These are phyloP conservation scores for Seminavis robusta DNA, from an alignment of 108 stramenopile species.

Conservation along the genomic window DNA sequence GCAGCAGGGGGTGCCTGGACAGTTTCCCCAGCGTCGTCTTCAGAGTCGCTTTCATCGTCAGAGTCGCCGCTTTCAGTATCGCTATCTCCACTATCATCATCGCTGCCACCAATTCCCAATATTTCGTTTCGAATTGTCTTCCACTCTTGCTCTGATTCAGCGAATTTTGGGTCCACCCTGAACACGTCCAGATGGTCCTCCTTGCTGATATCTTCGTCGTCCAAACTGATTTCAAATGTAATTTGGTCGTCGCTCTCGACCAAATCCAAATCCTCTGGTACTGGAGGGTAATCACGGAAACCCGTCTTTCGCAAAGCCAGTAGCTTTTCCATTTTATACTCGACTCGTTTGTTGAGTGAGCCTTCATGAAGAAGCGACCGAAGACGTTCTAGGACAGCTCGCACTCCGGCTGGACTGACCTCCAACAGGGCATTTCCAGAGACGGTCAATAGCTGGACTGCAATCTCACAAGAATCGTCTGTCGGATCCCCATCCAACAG, in stretches of 20 bases:
- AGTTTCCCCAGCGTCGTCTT: constrained; percentile 37
- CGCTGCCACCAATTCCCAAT: constrained; percentile 71
- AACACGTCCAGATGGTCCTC: constrained; percentile 90
- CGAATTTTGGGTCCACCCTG: constrained; percentile 68
- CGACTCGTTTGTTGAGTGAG: constrained; percentile 77
- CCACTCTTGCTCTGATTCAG: constrained; percentile 91
- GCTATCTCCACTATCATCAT: constrained; percentile 47
- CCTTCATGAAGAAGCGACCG: constrained; percentile 95
- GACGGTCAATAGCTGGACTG: constrained; percentile 87
- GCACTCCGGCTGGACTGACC: constrained; percentile 89
- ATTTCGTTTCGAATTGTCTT: constrained; percentile 84
- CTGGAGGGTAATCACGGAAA: constrained; percentile 81
- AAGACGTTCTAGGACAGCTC: constrained; percentile 93
- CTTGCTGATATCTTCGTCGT: constrained; percentile 88
- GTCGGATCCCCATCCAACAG: constrained; percentile 94
- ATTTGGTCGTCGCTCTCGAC: constrained; percentile 98
- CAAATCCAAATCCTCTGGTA: constrained; percentile 88
- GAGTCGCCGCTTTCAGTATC: constrained; percentile 40
- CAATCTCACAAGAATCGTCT: constrained; percentile 96
- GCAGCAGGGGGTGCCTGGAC: constrained; percentile 3
- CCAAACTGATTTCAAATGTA: constrained; percentile 92
- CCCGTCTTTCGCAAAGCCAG: constrained; percentile 81
- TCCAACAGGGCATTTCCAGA: constrained; percentile 84
- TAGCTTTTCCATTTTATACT: constrained; percentile 91
- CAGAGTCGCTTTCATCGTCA: constrained; percentile 38